These are phyloP conservation scores for Myrica gale DNA, from an alignment of 306 rosid species.

Conservation along the genomic window DNA sequence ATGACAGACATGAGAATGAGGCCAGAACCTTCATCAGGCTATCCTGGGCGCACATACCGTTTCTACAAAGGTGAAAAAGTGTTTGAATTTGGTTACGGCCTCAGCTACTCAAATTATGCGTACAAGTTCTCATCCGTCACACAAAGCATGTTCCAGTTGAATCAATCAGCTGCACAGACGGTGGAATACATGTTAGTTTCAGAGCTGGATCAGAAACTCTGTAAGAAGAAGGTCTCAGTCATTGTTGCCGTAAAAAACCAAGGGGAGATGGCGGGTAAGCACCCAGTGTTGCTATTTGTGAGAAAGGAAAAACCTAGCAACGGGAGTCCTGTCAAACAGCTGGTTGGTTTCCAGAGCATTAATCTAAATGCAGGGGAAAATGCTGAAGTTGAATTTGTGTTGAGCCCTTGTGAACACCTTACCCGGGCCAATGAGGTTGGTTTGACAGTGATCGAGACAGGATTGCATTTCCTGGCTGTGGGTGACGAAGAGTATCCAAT, in stretches of 20 bases:
- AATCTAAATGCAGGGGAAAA: conserved; percentile 58
- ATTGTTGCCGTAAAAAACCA: conserved; percentile 52
- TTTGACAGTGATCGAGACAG: conserved; percentile 67
- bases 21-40: conserved; percentile 54
- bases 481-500: conserved; percentile 72
- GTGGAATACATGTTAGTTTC: conserved; percentile 55
- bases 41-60: conserved; percentile 82
- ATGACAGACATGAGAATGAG: conserved; percentile 99
- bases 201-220: conserved; percentile 47
- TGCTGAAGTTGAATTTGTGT: conserved; percentile 47
- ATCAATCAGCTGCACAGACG: conserved; percentile 37
- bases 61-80: conserved; percentile 75
- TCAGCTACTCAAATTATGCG: conserved; percentile 73
- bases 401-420: conserved; percentile 79
- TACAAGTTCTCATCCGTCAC: conserved; percentile 52
- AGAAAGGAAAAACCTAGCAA: conserved; percentile 31
- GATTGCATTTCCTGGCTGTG: conserved; percentile 61
- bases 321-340: conserved; percentile 57
- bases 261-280: conserved; percentile 77
- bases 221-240: conserved; percentile 50
- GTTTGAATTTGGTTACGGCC: conserved; percentile 79
- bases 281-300: conserved; percentile 63
- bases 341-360: conserved; percentile 71
- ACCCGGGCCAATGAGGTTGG: conserved; percentile 75
- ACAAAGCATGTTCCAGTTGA: conserved; percentile 52